These are phyloP conservation scores for Fonsecaea pugnacius DNA, from an alignment of 2,329 filamentous ascomycete species.

Conservation along the genomic window DNA sequence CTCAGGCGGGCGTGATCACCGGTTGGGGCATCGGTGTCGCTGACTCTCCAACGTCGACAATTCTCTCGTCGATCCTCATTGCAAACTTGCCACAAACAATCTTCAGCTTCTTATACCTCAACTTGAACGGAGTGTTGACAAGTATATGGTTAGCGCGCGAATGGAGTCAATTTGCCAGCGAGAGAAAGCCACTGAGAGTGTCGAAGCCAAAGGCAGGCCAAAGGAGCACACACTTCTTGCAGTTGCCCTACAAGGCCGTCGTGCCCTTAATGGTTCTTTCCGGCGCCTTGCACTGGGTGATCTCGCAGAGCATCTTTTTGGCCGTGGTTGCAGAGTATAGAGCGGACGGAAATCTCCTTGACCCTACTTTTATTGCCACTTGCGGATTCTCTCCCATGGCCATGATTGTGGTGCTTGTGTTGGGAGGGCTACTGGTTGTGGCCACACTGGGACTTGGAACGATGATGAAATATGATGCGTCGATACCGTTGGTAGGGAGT, in stretches of 20 bases:
- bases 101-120: slow-evolving; percentile 45
- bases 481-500: slow-evolving; percentile 41
- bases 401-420: slow-evolving; percentile 31
- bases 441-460: slow-evolving; percentile 30
- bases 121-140: slow-evolving; percentile 48
- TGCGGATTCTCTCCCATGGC: slow-evolving; percentile 38
- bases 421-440: slow-evolving; percentile 28
- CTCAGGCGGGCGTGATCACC: slow-evolving; percentile 27
- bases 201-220: slow-evolving; percentile 45
- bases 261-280: slow-evolving; percentile 44
- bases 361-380: slow-evolving; percentile 24
- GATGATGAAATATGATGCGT: slow-evolving; percentile 29
- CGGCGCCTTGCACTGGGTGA: slow-evolving; percentile 49
- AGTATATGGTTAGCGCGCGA: slow-evolving; percentile 55
- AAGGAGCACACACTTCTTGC: slow-evolving; percentile 48
- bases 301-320: slow-evolving; percentile 52
- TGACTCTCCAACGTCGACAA: slow-evolving; percentile 2
- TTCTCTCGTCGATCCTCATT: slow-evolving; percentile 35
- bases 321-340: slow-evolving; percentile 41
- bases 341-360: slow-evolving; percentile 13
- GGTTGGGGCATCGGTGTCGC: slow-evolving; percentile 24
- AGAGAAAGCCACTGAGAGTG: slow-evolving; percentile 47
- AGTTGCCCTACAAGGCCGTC: slow-evolving; percentile 46
- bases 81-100: slow-evolving; percentile 46
- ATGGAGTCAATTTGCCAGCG: slow-evolving; percentile 49